Evolutionary conservation across 371 early-diverging fungal genomes (phyloP).

Genomic region (Smittium mucronatum): DNA sequence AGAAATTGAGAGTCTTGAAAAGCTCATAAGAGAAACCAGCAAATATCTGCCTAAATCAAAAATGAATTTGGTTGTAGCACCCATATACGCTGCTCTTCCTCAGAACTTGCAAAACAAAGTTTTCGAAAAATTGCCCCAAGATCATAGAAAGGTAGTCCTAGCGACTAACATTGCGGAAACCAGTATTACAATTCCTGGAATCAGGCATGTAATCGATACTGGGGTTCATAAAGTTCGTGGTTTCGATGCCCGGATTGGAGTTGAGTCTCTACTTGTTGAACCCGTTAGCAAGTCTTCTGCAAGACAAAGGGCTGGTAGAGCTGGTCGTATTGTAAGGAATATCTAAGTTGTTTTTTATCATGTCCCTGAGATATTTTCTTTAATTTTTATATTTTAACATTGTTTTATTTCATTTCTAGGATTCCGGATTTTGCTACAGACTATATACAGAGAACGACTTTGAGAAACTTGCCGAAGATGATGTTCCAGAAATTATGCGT

Average conservation of each 20-base stretch:
- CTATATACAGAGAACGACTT: conserved; percentile 86
- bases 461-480: conserved; percentile 60
- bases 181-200: conserved; percentile 92
- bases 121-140: conserved; percentile 76
- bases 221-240: conserved; percentile 84
- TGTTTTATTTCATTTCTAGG: not conserved
- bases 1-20: conserved; percentile 76
- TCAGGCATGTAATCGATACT: conserved; percentile 96
- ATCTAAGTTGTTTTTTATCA: not conserved
- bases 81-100: conserved; percentile 80
- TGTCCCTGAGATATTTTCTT: not conserved
- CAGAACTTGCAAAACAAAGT: conserved; percentile 79
- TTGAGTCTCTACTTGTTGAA: conserved; percentile 73
- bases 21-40: conserved; percentile 52
- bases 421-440: conserved; percentile 75
- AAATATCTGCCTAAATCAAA: conserved; percentile 13
- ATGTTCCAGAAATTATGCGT: conserved; percentile 88
- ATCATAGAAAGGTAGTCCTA: conserved; percentile 85
- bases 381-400: not conserved
- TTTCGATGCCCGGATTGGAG: conserved; percentile 64
- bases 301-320: conserved; percentile 92
- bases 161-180: conserved; percentile 99
- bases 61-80: conserved; percentile 39
- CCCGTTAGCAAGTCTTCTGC: conserved; percentile 92
- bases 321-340: conserved; percentile 41